These are phyloP conservation scores for Pseudonitzschia delicatissima DNA, from an alignment of 108 stramenopile genomes.

Conservation along the genomic window DNA sequence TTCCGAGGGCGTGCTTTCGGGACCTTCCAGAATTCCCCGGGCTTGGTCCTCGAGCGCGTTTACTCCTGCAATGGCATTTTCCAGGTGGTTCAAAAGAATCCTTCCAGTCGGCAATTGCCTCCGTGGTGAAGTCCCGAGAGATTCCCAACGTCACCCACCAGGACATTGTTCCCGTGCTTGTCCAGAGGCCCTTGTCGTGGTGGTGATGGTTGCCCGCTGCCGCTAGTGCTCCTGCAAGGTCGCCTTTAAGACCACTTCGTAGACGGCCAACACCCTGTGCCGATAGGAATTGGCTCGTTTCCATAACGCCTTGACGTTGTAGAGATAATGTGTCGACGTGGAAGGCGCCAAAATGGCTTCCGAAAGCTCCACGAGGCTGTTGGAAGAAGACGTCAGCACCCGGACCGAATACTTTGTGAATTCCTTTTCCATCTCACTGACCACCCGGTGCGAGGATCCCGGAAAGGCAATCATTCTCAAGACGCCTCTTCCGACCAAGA, in stretches of 20 bases:
- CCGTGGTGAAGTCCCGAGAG: constrained; percentile 44
- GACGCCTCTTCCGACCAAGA: constrained; percentile 54
- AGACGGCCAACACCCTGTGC: constrained; percentile 70
- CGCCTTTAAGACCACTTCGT: constrained; percentile 57
- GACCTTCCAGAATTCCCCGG: constrained; percentile 22
- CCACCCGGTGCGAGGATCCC: constrained; percentile 63
- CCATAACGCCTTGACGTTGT: constrained; percentile 52
- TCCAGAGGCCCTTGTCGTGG: constrained; percentile 30
- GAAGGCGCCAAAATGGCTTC: constrained; percentile 12
- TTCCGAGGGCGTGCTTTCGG: constrained; percentile 6
- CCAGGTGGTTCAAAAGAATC: constrained; percentile 43
- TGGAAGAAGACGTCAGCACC: constrained; percentile 52
- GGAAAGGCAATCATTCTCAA: constrained; percentile 84
- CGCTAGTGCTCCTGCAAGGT: constrained; percentile 41
- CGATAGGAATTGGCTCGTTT: constrained; percentile 59
- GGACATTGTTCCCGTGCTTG: constrained; percentile 69
- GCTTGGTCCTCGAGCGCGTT: constrained; percentile 33
- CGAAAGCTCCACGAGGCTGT: constrained; percentile 48
- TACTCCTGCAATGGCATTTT: constrained; percentile 40
- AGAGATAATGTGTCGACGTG: not conserved
- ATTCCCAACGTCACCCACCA: constrained; percentile 76
- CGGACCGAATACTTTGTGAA: constrained; percentile 78
- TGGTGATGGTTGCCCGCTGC: too few relatives aligned
- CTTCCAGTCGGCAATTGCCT: constrained; percentile 62
- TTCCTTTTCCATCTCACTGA: constrained; percentile 74